Base-by-base conservation (phyloP, 345 rosid genomes). In the Brassica incana region DNA sequence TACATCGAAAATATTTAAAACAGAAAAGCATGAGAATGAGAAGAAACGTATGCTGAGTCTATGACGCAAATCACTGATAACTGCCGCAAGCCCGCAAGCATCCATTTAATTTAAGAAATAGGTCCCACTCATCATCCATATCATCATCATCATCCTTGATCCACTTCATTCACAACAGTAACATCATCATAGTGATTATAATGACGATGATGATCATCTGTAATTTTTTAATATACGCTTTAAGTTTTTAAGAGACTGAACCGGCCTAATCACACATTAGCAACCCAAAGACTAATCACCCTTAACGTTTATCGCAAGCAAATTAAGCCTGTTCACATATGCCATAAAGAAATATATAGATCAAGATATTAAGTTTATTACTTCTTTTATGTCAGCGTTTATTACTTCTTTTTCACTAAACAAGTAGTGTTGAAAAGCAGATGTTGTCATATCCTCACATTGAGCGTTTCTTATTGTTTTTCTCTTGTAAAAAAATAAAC, bases 381-480 rank as follows among this genome's bases (percentile, higher is more conserved):
- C 43, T 36, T 36, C 8, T 9, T 36, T 29, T 29, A 3, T 3
- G 32, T 29, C 32, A 29, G 32, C 32, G 33, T 25, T 50, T 52
- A n/a, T 52, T 36, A 36, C 43, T 36, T 36, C 8, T 9, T 36
- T 36, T 52, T 52, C 20, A 68, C 52, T 33, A n/a, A 70, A 77
- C 64, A 20, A 64, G 14, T 50, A 77, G 67, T 65, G 20, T 50
- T 77, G 18, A 78, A 52, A 52, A 78, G 73, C 73, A 78, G 60
- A 78, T 73, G 77, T 67, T 78, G 73, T 52, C 73, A 78, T 29
- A 29, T 72, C 62, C 61, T 73, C 78, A 73, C 66, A 40, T 32
- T 75, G 36, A 65, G 72, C 32, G 77, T 61, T 81, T 52, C 20
- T 36, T 36, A 36, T 36, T 8, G 43, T 9, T 36, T 36, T 36